These are phyloP conservation scores for Aspergillus funiculosus DNA, from an alignment of 495 filamentous ascomycete species.

Conservation along the genomic window DNA sequence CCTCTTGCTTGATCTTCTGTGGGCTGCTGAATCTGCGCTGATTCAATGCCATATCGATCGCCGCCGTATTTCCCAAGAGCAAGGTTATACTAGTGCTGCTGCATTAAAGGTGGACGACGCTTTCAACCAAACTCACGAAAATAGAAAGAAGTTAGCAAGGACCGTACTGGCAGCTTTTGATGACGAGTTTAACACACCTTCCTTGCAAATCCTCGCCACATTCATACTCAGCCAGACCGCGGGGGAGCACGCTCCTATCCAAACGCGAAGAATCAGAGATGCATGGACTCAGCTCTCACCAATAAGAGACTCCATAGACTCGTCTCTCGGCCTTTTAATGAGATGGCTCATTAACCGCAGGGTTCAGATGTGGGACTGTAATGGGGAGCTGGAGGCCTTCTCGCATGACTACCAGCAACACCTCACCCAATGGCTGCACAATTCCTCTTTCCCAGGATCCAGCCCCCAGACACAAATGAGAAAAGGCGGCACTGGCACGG, in stretches of 20 bases:
- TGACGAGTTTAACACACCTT: slow-evolving; percentile 19
- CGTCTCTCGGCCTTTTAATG: slow-evolving; percentile 15
- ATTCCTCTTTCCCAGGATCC: slow-evolving; percentile 12
- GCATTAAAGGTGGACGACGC: slow-evolving; percentile 19
- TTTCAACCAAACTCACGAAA: slow-evolving; percentile 17
- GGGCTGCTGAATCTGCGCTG: slow-evolving; percentile 23
- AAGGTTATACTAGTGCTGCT: slow-evolving; percentile 15
- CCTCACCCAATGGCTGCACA: slow-evolving; percentile 24
- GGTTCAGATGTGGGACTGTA: slow-evolving; percentile 27
- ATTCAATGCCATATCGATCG: slow-evolving; percentile 26
- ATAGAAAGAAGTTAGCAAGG: slow-evolving; percentile 16
- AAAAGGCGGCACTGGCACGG: slow-evolving; percentile 7
- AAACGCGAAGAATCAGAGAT: slow-evolving; percentile 23
- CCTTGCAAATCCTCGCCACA: slow-evolving; percentile 20
- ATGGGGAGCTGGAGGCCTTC: slow-evolving; percentile 24
- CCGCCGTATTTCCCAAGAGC: slow-evolving; percentile 21
- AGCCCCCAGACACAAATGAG: background rate
- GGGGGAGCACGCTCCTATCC: slow-evolving; percentile 14
- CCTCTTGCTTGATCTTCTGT: slow-evolving; percentile 20
- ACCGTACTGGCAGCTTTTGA: slow-evolving; percentile 23
- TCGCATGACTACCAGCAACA: slow-evolving; percentile 27
- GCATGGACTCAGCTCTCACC: slow-evolving; percentile 15
- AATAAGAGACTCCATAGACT: slow-evolving; percentile 15
- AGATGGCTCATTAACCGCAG: slow-evolving; percentile 28
- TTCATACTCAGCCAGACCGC: slow-evolving; percentile 17